Evolutionary conservation across 805 yeast species (phyloP), one percentile per base, ranked within the genome.

Genomic region (Sungouiella blattae): DNA sequence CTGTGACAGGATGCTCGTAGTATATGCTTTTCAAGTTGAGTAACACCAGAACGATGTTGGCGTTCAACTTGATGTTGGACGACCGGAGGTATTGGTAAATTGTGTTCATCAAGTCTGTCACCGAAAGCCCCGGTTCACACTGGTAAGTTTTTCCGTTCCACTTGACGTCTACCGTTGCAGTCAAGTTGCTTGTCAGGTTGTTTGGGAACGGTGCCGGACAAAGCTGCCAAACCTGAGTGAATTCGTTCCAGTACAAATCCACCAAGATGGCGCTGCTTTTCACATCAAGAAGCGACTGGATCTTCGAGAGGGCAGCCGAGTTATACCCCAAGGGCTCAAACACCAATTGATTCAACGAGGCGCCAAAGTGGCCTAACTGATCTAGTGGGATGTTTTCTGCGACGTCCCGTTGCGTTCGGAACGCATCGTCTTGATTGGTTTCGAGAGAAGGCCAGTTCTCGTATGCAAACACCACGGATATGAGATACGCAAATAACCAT

Each of bases 191-290:
- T 2, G 54, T 41, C 13, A 39, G 28, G 36, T 68, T 61, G 2
- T 40, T 28, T 5, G 66, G 60, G 15, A 62, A 56, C 2, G 69
- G 65, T 1, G 66, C 67, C 1, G 83, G 83, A 44, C 83, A 77
- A 15, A 77, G 52, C 50, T 75, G 80, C 81, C 80, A 76, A 28
- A 37, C 43, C 8, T 42, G 30, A 3, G 66, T 57, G 27, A 58
- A 46, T 32, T 72, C 75, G 47, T 74, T 75, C 67, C 77, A 73
- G 52, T 78, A 80, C 18, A 80, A 36, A 48, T 83, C 85, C 25
- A 45, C 18, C 35, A 35, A 36, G 25, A 53, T 32, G 24, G 40
- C 28, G 14, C 36, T 17, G 2, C 61, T 34, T 18, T 43, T 34
- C 32, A 30, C 36, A n/a, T 37, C 28, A 26, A 58, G 29, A 5